Conservation (phyloP, 208 protist species). For the Strigomonas culicis region DNA sequence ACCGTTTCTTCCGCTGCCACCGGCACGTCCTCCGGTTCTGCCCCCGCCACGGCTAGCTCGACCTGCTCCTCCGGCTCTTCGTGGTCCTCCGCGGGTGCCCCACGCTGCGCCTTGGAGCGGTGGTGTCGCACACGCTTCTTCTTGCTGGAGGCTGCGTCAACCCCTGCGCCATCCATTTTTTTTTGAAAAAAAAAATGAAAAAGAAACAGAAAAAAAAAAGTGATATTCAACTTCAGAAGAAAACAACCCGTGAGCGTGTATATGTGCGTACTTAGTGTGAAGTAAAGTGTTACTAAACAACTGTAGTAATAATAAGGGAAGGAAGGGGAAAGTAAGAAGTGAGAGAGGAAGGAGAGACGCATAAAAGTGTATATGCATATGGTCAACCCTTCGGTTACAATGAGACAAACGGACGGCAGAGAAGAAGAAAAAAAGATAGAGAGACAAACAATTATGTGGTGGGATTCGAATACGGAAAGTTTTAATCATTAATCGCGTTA, state of each 20-base stretch:
- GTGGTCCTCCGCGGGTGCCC: background rate
- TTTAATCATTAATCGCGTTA: background rate
- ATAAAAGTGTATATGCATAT: no score
- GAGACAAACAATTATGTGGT: background rate
- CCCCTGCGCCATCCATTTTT: background rate
- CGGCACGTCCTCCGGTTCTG: background rate
- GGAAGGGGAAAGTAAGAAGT: no score
- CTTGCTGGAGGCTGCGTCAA: background rate
- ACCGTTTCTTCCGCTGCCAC: slow-evolving; percentile 1
- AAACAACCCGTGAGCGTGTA: no score
- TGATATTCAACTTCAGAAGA: background rate
- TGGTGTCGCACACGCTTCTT: slow-evolving; percentile 19
- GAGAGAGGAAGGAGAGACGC: background rate
- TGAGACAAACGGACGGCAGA: slow-evolving; percentile 11
- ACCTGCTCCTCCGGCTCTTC: slow-evolving; percentile 19
- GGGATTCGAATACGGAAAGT: background rate
- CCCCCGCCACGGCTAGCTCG: background rate
- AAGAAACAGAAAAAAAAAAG: background rate
- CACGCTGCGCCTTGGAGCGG: slow-evolving; percentile 14
- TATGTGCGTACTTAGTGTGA: no score
- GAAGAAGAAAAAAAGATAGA: slow-evolving; percentile 5
- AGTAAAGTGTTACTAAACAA: background rate
- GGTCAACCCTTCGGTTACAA: no score
- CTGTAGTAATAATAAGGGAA: background rate
- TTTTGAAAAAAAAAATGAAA: background rate